Evolutionary conservation across 176 grass and related monocot species (phyloP).

Genomic region (Phoenix roebelenii): DNA sequence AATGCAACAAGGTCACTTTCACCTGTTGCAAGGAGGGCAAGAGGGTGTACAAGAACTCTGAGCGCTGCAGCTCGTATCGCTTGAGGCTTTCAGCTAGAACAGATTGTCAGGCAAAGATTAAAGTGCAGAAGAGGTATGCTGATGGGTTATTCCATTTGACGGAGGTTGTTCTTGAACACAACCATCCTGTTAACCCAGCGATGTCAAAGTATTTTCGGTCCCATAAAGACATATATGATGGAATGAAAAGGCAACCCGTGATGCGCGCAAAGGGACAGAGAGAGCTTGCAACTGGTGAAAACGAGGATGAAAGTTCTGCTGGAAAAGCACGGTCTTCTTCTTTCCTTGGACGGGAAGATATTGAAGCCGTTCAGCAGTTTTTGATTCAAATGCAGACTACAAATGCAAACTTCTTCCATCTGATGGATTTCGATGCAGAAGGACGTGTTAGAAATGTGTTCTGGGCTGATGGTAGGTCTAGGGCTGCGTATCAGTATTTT

Average conservation of each 20-base stretch:
- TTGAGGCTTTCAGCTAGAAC: slow-evolving; percentile 3
- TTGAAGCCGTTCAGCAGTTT: slow-evolving; percentile 4
- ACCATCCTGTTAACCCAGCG: slow-evolving; percentile 7
- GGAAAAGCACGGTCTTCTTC: background rate
- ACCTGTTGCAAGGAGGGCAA: slow-evolving; percentile 11
- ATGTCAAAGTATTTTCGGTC: slow-evolving; percentile 9
- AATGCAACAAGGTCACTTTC: slow-evolving; percentile 12
- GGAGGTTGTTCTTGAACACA: slow-evolving; percentile 11
- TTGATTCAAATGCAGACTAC: slow-evolving; percentile 3
- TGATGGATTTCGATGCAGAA: slow-evolving; percentile 8
- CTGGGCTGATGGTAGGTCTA: slow-evolving; percentile 7
- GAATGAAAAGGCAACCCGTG: slow-evolving; percentile 3
- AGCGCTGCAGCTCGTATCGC: slow-evolving; percentile 8
- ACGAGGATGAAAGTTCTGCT: background rate
- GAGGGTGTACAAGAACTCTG: slow-evolving; percentile 11
- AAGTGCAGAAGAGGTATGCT: slow-evolving; percentile 10
- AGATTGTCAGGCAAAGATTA: slow-evolving; percentile 8
- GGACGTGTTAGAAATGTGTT: slow-evolving; percentile 3
- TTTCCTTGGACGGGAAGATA: background rate
- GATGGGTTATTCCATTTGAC: slow-evolving; percentile 9
- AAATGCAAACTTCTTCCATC: slow-evolving; percentile 11
- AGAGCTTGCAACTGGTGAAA: background rate
- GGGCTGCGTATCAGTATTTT: background rate
- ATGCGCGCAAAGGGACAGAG: slow-evolving; percentile 5
- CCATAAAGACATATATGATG: slow-evolving; percentile 2